Evolutionary conservation across 2,329 filamentous ascomycete species (phyloP), one percentile per base, ranked within the genome.

Genomic region (Calonectria crousiana): DNA sequence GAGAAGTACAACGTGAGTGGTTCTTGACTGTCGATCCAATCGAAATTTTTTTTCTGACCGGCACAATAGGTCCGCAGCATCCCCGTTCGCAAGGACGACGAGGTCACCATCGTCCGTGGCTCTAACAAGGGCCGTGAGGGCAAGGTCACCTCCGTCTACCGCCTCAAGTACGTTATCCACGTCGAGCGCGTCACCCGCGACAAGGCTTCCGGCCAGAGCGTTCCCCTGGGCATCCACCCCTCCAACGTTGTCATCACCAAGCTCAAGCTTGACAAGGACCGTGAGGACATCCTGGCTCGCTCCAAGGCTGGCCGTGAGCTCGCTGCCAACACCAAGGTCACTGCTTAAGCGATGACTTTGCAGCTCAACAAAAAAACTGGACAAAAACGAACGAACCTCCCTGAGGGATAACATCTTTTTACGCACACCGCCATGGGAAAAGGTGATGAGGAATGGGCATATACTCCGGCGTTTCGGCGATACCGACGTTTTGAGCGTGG

Each of bases 211-310:
- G 96, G 97, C 89, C 96, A 98, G 91, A 94, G 93, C 86, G 96
- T 98, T 72, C 96, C 96, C 79, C 91, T 98, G 86, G 95, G 95
- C 88, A 93, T 99, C 89, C 94, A 96, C 89, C 94, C 97, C 84
- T 97, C 94, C 89, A 98, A 98, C 89, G 95, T 98, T 82, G 93
- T 98, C 90, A 94, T 99, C 91, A 98, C 94, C 90, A 98, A 98
- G 93, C 92, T 98, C 88, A 98, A 98, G 94, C 92, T 98, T 84
- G 95, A 97, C 92, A 96, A 97, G 93, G 95, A 97, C 89, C 94
- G 95, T 82, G 95, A 97, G 92, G 90, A 89, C 87, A 97, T 97
- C 85, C 91, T 97, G 83, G 94, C 95, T 89, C 93, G 95, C 89
- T 95, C 94, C 90, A 93, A 93, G 89, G 88, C 89, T 81, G 95